Evolutionary conservation across 352 stramenopile species (phyloP), one percentile per base, ranked within the genome.

Genomic region (Chrysophaeum taylorii): DNA sequence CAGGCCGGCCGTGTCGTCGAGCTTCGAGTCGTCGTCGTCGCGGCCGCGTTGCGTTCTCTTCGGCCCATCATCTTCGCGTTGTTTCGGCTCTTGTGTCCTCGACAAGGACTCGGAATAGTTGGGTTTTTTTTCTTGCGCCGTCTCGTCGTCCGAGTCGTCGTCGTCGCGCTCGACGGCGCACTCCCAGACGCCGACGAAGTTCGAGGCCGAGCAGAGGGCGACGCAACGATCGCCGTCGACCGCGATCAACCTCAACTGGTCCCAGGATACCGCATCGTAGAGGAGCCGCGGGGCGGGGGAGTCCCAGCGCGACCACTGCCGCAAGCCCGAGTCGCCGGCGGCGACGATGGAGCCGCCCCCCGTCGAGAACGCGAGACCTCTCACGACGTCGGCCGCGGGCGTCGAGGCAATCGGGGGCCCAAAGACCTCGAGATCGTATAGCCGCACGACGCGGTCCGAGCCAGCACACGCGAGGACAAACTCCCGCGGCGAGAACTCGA

Each of bases 401-500:
- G 69, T 73, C 27, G 35, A 62, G 35, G 15, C 48, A 1, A 73
- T 35, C 36, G 29, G 25, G 14, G 38, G 25, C 31, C 52, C n/a
- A n/a, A n/a, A 73, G 15, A 31, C 41, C 69, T 76, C 72, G 43
- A 76, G 53, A 61, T 76, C 72, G n/a, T 61, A 70, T 5, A 76
- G 61, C 23, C 70, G 53, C 16, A 75, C 70, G 39, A 31, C 15
- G 23, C 31, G 68, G 61, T 76, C 67, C 42, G 42, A 62, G 25
- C 33, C 16, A 1, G 45, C 27, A 12, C 53, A 36, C 9, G 72
- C 72, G 33, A 76, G 63, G 25, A 76, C 43, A 27, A 76, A 76
- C 42, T 76, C 72, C 12, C 27, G 42, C 7, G 72, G 72, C 16
- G 68, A 70, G 63, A 76, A 76, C 33, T 69, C 72, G 36, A 76